phyloP scores from a whole-genome alignment of 306 rosid genomes.

The Sesbania bispinosa region DNA sequence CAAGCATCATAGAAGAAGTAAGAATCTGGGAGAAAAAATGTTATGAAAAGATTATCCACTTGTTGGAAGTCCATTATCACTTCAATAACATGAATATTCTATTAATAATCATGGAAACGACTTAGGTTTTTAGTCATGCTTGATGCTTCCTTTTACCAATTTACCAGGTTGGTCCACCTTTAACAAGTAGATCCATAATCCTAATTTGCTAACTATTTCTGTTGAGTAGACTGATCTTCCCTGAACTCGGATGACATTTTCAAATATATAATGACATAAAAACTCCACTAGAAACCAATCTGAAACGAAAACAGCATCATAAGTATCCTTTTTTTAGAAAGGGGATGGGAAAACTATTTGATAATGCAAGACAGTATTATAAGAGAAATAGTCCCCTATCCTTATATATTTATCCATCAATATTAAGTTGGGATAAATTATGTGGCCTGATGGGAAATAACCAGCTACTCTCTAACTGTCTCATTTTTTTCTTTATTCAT shows the following conservation, averaged over 20 bases:
- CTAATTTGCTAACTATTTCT: background rate
- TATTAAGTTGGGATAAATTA: background rate
- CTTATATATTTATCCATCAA: conserved; percentile 2
- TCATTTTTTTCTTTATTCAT: conserved; percentile 9
- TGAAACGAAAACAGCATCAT: background rate
- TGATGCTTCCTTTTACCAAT: conserved; percentile 14
- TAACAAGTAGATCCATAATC: background rate
- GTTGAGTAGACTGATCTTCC: background rate
- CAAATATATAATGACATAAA: background rate
- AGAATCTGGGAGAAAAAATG: background rate
- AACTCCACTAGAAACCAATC: background rate
- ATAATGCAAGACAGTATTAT: background rate
- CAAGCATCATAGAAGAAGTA: conserved; percentile 23
- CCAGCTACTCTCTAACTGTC: background rate
- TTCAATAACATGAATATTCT: conserved; percentile 4
- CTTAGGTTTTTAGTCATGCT: background rate
- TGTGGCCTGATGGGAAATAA: background rate
- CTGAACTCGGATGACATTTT: conserved; percentile 3
- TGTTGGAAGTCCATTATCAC: background rate
- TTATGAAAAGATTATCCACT: background rate
- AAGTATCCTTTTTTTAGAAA: background rate
- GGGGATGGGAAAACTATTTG: background rate
- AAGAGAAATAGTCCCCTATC: background rate
- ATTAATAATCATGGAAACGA: background rate
- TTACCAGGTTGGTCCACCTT: background rate